phyloP scores from a whole-genome alignment of 140 eudicot genomes.

The Senecio squalidus region DNA sequence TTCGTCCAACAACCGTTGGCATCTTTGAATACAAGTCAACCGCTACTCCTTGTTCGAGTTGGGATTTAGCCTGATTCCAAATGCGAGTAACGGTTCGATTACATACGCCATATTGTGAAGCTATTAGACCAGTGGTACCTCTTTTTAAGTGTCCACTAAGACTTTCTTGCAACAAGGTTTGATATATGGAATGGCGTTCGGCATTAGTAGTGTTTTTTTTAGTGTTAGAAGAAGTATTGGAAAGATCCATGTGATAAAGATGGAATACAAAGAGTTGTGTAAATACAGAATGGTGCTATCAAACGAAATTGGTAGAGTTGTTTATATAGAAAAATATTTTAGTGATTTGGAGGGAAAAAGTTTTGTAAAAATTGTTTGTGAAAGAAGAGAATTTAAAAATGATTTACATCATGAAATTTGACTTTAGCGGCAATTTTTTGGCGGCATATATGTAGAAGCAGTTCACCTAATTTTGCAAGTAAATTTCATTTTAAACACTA shows the following conservation, averaged over 20 bases:
- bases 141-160: neutral
- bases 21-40: neutral
- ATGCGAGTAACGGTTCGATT: neutral
- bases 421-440: no score
- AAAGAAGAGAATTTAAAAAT: no score
- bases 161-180: slow-evolving; percentile 4
- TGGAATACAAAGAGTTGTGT: no score
- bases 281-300: no score
- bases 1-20: neutral
- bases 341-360: no score
- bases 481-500: no score
- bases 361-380: no score
- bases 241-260: neutral
- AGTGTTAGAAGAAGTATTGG: neutral
- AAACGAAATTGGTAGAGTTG: no score
- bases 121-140: neutral
- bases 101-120: neutral
- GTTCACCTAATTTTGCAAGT: no score
- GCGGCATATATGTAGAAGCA: no score
- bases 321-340: no score
- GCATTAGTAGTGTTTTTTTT: neutral
- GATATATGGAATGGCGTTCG: neutral
- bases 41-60: neutral
- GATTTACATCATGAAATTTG: no score
- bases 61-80: neutral